Evolutionary conservation across 164 flowering plant genomes (phyloP), one percentile per base, ranked within the genome.

Genomic region (Paratinospora sagittata): DNA sequence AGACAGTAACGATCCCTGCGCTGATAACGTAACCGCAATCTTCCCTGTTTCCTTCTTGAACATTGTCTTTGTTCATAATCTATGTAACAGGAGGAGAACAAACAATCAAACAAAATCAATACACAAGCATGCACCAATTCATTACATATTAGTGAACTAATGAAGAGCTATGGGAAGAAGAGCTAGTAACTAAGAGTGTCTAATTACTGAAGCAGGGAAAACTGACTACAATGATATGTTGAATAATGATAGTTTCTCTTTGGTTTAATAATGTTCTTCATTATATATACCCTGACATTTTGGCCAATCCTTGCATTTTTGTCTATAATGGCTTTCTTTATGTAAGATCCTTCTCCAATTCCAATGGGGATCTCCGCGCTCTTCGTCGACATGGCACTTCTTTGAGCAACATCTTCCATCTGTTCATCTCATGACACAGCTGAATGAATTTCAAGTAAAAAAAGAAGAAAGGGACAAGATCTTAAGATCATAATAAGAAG

Each of bases 301-400:
- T 80, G 84, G 63, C 98, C 98, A 67, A 92, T 90, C 72, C 90
- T 81, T 68, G 89, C 94, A 79, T 90, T 89, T 84, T 87, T 92
- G 66, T 92, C 98, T 5, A 92, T 64, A 36, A 92, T 84, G 7
- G 94, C 94, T 73, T 81, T 92, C 79, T 77, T 88, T 74, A 92
- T 86, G 72, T 67, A 78, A 49, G 90, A 80, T 3, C 81, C 69
- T 43, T 87, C 79, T 21, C 97, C 96, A 27, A 90, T 85, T n/a
- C 98, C 96, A 41, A 90, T 75, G 3, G 90, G 92, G 68, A 85
- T 79, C 61, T 27, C 57, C 23, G n/a, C n/a, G n/a, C n/a, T 68
- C 36, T 74, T 81, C 30, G 66, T 79, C 39, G 70, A 75, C 17
- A 74, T 74, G 21, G 61, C 45, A 13, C 27, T 24, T 27, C 65